A percentile compares a stretch with the other conserved stretches of the same genome.
Evolutionary conservation across 805 yeast genomes (phyloP).

Genomic region (Torulaspora microellipsoides): DNA sequence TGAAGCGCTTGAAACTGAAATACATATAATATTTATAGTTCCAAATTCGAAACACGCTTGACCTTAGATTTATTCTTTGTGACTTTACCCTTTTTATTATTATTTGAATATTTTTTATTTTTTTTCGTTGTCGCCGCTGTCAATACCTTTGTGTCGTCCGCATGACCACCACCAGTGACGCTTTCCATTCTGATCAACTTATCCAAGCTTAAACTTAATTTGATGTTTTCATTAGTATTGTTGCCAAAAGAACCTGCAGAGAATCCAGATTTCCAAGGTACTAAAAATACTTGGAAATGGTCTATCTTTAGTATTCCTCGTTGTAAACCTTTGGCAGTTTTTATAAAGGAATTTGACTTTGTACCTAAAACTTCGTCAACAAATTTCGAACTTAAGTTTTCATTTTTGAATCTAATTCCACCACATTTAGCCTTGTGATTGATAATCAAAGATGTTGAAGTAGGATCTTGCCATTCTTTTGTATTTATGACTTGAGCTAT

Average conservation of each 20-base stretch:
- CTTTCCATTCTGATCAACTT: conserved; percentile 14
- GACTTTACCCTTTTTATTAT: conserved; percentile 13
- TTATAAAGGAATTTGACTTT: conserved; percentile 2
- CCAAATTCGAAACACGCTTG: conserved; percentile 8
- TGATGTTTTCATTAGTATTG: conserved; percentile 19
- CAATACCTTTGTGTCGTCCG: not conserved
- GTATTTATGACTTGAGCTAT: conserved; percentile 38
- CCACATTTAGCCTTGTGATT: conserved; percentile 29
- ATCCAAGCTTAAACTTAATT: conserved; percentile 19
- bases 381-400: conserved; percentile 14
- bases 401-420: conserved; percentile 22
- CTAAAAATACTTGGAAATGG: conserved; percentile 17
- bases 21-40: conserved; percentile 2
- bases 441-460: conserved; percentile 17
- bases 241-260: conserved; percentile 24
- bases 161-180: not conserved
- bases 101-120: conserved; percentile 3
- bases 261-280: conserved; percentile 23
- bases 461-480: conserved; percentile 21
- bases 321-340: conserved; percentile 6
- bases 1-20: too few species aligned
- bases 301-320: conserved; percentile 24
- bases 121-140: conserved; percentile 8
- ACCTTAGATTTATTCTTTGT: conserved; percentile 17
- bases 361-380: conserved; percentile 4